These are phyloP conservation scores for Pseudotsuga menziesii DNA, from an alignment of 75 land plant species.

Conservation along the genomic window DNA sequence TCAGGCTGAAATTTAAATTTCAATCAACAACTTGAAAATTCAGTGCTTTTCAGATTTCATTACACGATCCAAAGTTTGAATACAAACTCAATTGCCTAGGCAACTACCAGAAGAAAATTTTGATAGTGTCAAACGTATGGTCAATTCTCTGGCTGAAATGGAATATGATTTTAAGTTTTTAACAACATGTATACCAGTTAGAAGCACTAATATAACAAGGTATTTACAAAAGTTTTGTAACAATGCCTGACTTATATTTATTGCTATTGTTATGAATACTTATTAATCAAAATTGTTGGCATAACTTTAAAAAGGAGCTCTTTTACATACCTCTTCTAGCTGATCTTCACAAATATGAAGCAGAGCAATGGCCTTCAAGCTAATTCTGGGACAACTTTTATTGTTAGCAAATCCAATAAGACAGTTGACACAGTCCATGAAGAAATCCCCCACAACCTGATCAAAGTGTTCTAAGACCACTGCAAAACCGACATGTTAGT, in stretches of 20 bases:
- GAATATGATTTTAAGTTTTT: not conserved
- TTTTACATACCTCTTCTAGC: slow-evolving; percentile 81
- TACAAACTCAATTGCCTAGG: not conserved
- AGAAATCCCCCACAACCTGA: slow-evolving; percentile 95
- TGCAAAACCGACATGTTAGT: slow-evolving; percentile 33
- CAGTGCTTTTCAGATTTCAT: too few species aligned
- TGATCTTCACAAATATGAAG: slow-evolving; percentile 97
- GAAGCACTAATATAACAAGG: not conserved
- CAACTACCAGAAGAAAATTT: not conserved
- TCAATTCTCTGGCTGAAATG: not conserved
- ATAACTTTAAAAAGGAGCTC: not conserved
- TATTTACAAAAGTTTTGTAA: not conserved
- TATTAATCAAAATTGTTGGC: not conserved
- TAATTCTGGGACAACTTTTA: slow-evolving; percentile 72
- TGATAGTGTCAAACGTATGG: not conserved
- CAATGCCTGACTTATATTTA: not conserved
- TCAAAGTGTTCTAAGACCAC: slow-evolving; percentile 96
- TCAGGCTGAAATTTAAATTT: too few species aligned
- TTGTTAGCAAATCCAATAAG: slow-evolving; percentile 95
- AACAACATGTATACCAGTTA: not conserved
- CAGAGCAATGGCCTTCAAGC: slow-evolving; percentile 93
- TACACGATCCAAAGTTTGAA: too few species aligned
- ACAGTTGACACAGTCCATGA: slow-evolving; percentile 98
- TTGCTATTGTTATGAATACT: not conserved
- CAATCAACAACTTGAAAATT: too few species aligned